These are phyloP conservation scores for Pseudogymnoascus sp. DNA, from an alignment of 2,329 filamentous ascomycete genomes.

Conservation along the genomic window DNA sequence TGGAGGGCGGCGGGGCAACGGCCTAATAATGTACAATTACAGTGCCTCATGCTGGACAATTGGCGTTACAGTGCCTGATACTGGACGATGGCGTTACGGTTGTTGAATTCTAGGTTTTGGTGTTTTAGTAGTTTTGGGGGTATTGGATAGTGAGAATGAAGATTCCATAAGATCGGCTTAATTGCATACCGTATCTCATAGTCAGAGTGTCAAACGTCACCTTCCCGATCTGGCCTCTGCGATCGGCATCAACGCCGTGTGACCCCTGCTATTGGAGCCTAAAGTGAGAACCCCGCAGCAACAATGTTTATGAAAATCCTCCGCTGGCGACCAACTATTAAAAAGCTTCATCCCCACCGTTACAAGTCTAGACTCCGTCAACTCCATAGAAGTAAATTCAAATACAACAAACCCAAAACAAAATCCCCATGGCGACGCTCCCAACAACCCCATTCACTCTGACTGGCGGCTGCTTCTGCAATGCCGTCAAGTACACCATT, in stretches of 20 bases:
- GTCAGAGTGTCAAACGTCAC: neutral
- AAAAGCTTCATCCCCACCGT: neutral
- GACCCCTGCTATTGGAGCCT: neutral
- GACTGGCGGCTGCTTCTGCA: conserved; percentile 25
- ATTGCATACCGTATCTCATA: neutral
- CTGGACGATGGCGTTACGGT: neutral
- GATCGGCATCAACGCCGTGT: neutral
- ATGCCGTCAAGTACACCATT: conserved; percentile 23
- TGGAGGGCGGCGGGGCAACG: neutral
- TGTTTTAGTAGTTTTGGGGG: neutral
- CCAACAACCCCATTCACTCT: conserved; percentile 16
- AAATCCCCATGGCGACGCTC: conserved; percentile 8
- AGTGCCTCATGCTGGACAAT: neutral
- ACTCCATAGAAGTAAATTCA: neutral
- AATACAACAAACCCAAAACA: neutral
- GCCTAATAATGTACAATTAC: neutral
- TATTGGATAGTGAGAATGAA: neutral
- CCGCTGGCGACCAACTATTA: too few species aligned
- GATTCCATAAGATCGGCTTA: neutral
- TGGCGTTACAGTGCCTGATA: neutral
- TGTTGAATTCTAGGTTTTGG: neutral
- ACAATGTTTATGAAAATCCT: neutral
- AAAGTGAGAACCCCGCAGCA: neutral
- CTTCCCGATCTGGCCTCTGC: neutral
- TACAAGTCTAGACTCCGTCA: neutral